Evolutionary conservation across 495 filamentous ascomycete species (phyloP).

Genomic region (Schizothecium vesticola): DNA sequence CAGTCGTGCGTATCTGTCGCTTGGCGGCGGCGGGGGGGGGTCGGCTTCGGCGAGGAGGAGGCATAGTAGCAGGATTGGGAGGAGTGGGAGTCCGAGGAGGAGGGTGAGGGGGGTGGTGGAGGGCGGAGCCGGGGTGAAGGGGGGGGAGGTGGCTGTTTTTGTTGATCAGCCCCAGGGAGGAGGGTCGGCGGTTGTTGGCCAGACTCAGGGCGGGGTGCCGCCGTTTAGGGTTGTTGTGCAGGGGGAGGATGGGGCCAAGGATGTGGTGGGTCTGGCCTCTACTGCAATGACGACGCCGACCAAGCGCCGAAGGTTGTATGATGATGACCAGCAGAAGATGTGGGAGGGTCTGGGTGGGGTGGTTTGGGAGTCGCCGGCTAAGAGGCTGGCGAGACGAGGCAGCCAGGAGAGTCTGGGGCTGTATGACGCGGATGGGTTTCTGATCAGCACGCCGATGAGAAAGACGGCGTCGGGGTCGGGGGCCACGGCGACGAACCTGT

Average conservation of each 20-base stretch:
- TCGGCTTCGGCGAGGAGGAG: neutral
- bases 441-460: constrained; percentile 3
- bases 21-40: neutral
- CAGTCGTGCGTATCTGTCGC: neutral
- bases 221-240: neutral
- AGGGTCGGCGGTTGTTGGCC: no score
- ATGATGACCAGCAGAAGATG: neutral
- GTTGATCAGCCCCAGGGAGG: no score
- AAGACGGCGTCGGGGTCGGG: neutral
- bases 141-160: neutral
- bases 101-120: neutral
- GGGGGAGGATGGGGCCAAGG: neutral
- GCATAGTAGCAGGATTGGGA: neutral
- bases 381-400: neutral
- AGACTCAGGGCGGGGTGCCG: neutral
- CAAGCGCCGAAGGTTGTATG: neutral
- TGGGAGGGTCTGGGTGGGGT: neutral
- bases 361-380: neutral
- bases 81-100: neutral
- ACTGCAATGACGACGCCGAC: neutral
- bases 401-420: constrained; percentile 9
- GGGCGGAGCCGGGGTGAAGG: neutral
- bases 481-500: neutral
- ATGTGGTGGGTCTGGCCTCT: neutral
- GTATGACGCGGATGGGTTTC: constrained; percentile 9